A percentile compares a stretch with the other conserved stretches of the same genome.
Evolutionary conservation across 495 filamentous ascomycete genomes (phyloP).

Genomic region (Evernia prunastri): DNA sequence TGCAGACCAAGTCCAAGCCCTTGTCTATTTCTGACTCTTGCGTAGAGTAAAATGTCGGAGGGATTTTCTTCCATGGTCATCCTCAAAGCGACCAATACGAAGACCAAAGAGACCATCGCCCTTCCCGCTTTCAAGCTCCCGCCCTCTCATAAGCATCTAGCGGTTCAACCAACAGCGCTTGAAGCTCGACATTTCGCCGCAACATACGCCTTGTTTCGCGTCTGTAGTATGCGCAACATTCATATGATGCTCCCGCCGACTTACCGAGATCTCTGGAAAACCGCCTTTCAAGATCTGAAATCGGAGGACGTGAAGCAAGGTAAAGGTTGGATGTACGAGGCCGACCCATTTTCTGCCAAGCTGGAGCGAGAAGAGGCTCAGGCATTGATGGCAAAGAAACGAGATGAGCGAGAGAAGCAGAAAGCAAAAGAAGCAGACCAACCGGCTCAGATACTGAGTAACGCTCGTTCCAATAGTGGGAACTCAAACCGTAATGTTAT

Average conservation of each 20-base stretch:
- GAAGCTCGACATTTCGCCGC: slow-evolving; percentile 92
- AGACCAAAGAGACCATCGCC: slow-evolving; percentile 66
- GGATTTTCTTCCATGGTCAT: slow-evolving; percentile 75
- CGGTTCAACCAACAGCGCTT: slow-evolving; percentile 63
- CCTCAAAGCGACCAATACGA: slow-evolving; percentile 69
- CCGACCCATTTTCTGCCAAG: slow-evolving; percentile 80
- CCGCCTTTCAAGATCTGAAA: slow-evolving; percentile 72
- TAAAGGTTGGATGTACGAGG: slow-evolving; percentile 87
- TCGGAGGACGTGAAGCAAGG: slow-evolving; percentile 67
- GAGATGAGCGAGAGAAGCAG: slow-evolving; percentile 49
- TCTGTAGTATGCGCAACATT: slow-evolving; percentile 89
- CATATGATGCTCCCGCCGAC: slow-evolving; percentile 91
- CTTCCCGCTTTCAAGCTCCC: slow-evolving; percentile 81
- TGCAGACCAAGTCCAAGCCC: neutral
- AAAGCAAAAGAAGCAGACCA: slow-evolving; percentile 57
- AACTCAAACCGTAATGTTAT: slow-evolving; percentile 35
- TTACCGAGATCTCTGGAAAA: slow-evolving; percentile 82
- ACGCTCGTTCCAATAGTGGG: slow-evolving; percentile 31
- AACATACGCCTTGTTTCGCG: slow-evolving; percentile 80
- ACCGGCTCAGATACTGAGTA: slow-evolving; percentile 37
- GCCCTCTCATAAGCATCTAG: slow-evolving; percentile 59
- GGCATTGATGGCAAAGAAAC: slow-evolving; percentile 63
- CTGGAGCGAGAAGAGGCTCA: slow-evolving; percentile 72
- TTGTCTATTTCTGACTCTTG: neutral
- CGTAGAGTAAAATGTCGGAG: slow-evolving; percentile 45